Conservation (phyloP, 345 rosid species). For the Abelmoschus esculentus region DNA sequence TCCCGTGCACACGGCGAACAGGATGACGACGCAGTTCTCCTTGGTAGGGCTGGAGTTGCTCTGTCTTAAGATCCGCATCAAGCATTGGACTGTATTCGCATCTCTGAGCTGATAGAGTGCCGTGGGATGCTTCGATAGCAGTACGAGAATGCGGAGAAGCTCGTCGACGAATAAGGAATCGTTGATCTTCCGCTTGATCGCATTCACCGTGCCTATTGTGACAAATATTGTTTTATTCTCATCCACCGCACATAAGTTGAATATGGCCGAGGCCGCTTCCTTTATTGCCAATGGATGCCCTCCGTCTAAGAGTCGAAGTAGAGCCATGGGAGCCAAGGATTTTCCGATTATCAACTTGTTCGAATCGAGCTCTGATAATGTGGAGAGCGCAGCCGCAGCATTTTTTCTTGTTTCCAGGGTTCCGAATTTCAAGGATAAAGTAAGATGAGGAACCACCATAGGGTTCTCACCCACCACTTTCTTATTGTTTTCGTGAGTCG, state of each 20-base stretch:
- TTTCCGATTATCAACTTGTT: background rate
- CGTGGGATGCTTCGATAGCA: background rate
- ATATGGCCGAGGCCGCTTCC: background rate
- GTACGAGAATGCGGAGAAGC: background rate
- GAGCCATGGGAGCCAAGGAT: background rate
- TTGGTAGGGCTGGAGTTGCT: background rate
- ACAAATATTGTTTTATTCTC: background rate
- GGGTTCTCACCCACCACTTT: background rate
- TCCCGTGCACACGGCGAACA: background rate
- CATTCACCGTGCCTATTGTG: background rate
- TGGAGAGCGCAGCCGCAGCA: background rate
- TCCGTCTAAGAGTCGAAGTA: background rate
- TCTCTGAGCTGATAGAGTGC: background rate
- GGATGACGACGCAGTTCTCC: background rate
- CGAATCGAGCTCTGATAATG: background rate
- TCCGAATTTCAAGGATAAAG: background rate
- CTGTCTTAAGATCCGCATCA: constrained; percentile 1
- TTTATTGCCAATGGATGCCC: background rate
- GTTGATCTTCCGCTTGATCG: background rate
- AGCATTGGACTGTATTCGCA: background rate
- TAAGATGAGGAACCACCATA: background rate
- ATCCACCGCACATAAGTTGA: background rate
- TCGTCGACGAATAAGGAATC: background rate
- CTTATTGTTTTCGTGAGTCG: background rate
- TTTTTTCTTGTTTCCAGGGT: constrained; percentile 4